Percentiles rank a stretch among this genome's conserved stretches.
Conservation (phyloP, 345 rosid species). For the Physaria fendleri region DNA sequence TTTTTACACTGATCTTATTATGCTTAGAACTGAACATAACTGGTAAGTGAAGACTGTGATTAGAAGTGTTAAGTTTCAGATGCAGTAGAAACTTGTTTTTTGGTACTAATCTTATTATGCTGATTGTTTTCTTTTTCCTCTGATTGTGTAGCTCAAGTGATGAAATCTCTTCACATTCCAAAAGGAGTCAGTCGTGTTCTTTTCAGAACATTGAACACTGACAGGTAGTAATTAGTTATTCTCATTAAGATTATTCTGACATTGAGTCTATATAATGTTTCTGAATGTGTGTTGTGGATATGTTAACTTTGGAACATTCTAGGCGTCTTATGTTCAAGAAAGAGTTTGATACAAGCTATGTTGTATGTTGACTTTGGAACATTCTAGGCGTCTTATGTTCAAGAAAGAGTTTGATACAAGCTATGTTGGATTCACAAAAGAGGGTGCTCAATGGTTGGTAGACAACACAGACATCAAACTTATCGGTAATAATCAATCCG, state of each 20-base stretch:
- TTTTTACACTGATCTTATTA: too few species aligned
- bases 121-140: too few species aligned
- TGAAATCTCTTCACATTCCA: constrained; percentile 71
- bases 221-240: constrained; percentile 40
- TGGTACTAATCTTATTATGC: too few species aligned
- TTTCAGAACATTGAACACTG: constrained; percentile 83
- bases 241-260: background rate
- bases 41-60: too few species aligned
- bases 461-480: constrained; percentile 85
- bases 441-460: constrained; percentile 87
- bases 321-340: constrained; percentile 68
- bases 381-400: constrained; percentile 74
- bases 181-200: constrained; percentile 74
- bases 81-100: too few species aligned
- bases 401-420: constrained; percentile 65
- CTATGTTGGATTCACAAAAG: constrained; percentile 75
- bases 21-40: too few species aligned
- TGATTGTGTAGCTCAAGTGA: constrained; percentile 75
- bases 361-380: background rate
- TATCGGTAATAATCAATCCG: constrained; percentile 41
- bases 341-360: constrained; percentile 61
- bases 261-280: too few species aligned
- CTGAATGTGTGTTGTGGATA: too few species aligned
- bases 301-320: too few species aligned
- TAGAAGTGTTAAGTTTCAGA: too few species aligned